Evolutionary conservation across 768 basidiomycete species (phyloP).

Genomic region (Chiua virens): DNA sequence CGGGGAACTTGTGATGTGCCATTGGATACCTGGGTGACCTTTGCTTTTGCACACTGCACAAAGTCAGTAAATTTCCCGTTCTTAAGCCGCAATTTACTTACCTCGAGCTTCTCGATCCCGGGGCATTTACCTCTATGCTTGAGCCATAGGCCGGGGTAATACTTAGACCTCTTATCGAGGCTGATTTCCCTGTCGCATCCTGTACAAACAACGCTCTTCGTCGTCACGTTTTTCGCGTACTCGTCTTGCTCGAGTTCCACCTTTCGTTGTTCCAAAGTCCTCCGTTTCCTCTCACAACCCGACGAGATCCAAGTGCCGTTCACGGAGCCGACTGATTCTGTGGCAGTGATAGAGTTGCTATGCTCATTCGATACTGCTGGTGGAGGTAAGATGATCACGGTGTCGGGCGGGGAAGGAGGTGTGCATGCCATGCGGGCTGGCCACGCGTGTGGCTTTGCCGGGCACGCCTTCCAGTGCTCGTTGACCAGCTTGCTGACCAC

Average conservation of each 20-base stretch:
- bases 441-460: constrained; percentile 18
- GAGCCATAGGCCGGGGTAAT: constrained; percentile 37
- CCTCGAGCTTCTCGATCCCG: constrained; percentile 23
- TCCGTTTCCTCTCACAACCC: constrained; percentile 30
- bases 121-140: constrained; percentile 34
- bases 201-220: constrained; percentile 28
- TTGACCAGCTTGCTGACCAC: constrained; percentile 27
- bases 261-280: constrained; percentile 28
- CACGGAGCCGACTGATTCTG: background rate
- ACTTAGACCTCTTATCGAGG: constrained; percentile 34
- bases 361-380: background rate
- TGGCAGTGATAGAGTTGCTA: background rate
- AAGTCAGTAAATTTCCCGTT: constrained; percentile 9
- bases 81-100: constrained; percentile 11
- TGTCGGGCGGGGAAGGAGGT: constrained; percentile 12
- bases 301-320: constrained; percentile 11
- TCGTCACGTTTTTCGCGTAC: constrained; percentile 21
- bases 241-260: constrained; percentile 30
- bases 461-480: constrained; percentile 29
- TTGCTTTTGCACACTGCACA: constrained; percentile 16
- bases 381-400: constrained; percentile 9
- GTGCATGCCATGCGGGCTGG: constrained; percentile 8
- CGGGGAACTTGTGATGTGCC: constrained; percentile 1
- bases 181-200: constrained; percentile 33
- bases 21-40: background rate